phyloP scores from a whole-genome alignment of 495 filamentous ascomycete genomes.

The Penicillium chermesinum region DNA sequence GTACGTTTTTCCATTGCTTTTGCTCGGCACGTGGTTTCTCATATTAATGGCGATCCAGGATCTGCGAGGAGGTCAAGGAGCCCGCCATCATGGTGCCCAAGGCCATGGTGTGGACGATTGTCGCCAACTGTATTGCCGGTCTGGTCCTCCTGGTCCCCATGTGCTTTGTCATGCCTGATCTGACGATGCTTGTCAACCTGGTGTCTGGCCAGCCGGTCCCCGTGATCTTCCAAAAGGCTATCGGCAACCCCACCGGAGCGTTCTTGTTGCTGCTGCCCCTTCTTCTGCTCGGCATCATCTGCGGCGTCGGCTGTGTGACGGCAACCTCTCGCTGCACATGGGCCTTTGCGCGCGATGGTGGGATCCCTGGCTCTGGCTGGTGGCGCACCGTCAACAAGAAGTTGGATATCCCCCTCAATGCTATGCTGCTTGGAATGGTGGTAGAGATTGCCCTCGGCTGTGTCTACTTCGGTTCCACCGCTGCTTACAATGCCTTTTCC shows the following conservation, averaged over 20 bases:
- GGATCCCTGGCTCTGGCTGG: slow-evolving; percentile 56
- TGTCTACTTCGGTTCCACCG: slow-evolving; percentile 53
- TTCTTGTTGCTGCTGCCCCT: slow-evolving; percentile 64
- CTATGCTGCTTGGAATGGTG: slow-evolving; percentile 42
- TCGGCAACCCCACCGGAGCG: slow-evolving; percentile 41
- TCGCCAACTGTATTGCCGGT: slow-evolving; percentile 58
- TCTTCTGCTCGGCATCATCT: slow-evolving; percentile 63
- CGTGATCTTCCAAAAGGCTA: slow-evolving; percentile 17
- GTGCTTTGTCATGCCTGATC: slow-evolving; percentile 56
- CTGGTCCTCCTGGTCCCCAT: slow-evolving; percentile 59
- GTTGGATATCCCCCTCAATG: slow-evolving; percentile 50
- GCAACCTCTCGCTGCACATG: slow-evolving; percentile 66
- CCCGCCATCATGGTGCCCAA: slow-evolving; percentile 56
- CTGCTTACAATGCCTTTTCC: slow-evolving; percentile 57
- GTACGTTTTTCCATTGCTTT: slow-evolving; percentile 5
- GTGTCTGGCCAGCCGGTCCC: slow-evolving; percentile 44
- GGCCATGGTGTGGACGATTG: slow-evolving; percentile 61
- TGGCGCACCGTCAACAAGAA: slow-evolving; percentile 49
- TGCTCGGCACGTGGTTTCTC: not conserved
- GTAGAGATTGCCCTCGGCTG: slow-evolving; percentile 50
- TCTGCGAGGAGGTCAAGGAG: slow-evolving; percentile 59
- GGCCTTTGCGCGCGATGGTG: slow-evolving; percentile 58
- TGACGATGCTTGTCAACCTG: slow-evolving; percentile 46
- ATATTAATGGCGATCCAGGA: slow-evolving; percentile 29
- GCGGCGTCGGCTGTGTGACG: slow-evolving; percentile 60